Percentiles rank a stretch among this genome's conserved stretches.
Conservation (phyloP, 208 protist genomes). For the Lotmaria passim region DNA sequence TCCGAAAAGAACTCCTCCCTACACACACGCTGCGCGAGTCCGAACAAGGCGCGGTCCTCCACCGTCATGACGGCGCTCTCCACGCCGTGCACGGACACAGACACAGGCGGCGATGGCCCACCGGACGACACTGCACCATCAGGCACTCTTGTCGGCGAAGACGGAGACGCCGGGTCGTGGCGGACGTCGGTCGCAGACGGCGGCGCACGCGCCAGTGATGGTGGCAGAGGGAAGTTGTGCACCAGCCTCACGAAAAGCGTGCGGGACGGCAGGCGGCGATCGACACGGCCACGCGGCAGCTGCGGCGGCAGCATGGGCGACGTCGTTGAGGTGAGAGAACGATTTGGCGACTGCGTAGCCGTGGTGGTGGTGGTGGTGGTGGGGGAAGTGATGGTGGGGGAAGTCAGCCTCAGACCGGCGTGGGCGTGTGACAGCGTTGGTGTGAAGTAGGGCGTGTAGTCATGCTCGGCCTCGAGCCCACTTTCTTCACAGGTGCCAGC, state of each 20-base stretch:
- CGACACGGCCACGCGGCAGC: not conserved
- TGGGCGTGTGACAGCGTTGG: too few species aligned
- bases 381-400: too few species aligned
- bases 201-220: not conserved
- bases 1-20: constrained; percentile 47
- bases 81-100: not conserved
- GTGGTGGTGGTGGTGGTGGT: not conserved
- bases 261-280: constrained; percentile 24
- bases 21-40: constrained; percentile 25
- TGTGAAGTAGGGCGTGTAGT: too few species aligned
- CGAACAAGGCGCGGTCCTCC: constrained; percentile 19
- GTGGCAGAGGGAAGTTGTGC: constrained; percentile 33
- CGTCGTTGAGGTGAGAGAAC: not conserved
- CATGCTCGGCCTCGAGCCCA: too few species aligned
- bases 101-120: not conserved
- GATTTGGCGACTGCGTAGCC: not conserved
- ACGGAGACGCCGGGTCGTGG: too few species aligned
- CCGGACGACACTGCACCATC: too few species aligned
- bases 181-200: too few species aligned
- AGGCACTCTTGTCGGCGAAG: too few species aligned
- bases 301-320: not conserved
- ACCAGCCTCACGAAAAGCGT: constrained; percentile 39
- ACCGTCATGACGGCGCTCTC: not conserved
- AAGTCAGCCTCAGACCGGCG: too few species aligned
- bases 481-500: too few species aligned